phyloP scores from a whole-genome alignment of 2,329 filamentous ascomycete species.

The Xylaria sp. region DNA sequence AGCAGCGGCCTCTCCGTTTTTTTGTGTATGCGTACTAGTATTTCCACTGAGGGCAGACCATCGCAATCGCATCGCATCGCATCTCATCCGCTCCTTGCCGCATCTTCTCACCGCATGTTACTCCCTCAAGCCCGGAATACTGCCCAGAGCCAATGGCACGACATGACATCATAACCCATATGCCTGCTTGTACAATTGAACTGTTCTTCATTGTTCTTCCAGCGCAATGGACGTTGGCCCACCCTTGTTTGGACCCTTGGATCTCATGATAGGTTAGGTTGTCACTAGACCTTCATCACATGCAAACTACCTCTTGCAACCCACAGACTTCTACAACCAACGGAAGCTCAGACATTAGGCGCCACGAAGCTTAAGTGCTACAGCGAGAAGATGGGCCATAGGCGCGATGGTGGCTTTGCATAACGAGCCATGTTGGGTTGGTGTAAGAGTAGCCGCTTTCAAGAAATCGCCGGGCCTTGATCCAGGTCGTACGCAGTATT shows the following conservation, averaged over 20 bases:
- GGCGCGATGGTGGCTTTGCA: slow-evolving; percentile 19
- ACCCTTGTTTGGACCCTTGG: slow-evolving; percentile 13
- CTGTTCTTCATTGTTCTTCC: neutral
- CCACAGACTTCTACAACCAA: slow-evolving; percentile 24
- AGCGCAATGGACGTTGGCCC: slow-evolving; percentile 19
- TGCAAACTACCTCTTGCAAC: slow-evolving; percentile 27
- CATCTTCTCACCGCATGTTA: slow-evolving; percentile 22
- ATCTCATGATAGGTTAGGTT: slow-evolving; percentile 21
- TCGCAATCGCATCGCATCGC: no score
- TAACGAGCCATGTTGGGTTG: slow-evolving; percentile 13
- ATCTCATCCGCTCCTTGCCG: slow-evolving; percentile 30
- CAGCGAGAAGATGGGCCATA: neutral
- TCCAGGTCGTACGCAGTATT: slow-evolving; percentile 1
- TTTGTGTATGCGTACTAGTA: no score
- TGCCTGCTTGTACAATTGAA: slow-evolving; percentile 7
- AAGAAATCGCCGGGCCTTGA: slow-evolving; percentile 17
- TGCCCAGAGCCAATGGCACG: slow-evolving; percentile 1
- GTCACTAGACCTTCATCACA: slow-evolving; percentile 36
- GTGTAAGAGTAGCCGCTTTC: slow-evolving; percentile 36
- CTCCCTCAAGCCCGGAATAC: neutral
- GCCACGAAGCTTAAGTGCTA: slow-evolving; percentile 13
- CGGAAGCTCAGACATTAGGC: slow-evolving; percentile 24
- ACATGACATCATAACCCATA: slow-evolving; percentile 17
- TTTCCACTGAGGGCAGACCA: slow-evolving; percentile 9
- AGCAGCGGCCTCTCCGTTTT: slow-evolving; percentile 39